Evolutionary conservation across 495 filamentous ascomycete species (phyloP).

Genomic region (Podospora conica): DNA sequence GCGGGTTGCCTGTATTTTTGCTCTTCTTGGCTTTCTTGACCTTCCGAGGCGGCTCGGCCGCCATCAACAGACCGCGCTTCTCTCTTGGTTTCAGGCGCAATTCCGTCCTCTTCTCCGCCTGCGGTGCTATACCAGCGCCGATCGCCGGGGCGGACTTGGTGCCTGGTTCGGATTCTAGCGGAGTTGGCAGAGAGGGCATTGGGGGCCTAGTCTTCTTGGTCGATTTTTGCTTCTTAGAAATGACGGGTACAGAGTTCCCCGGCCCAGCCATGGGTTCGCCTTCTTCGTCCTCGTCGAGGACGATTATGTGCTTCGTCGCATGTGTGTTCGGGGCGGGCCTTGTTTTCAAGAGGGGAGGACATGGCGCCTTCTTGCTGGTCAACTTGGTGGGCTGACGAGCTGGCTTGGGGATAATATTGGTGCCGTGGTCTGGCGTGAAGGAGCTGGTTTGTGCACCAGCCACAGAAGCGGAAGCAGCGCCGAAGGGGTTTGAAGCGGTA

Average conservation of each 20-base stretch:
- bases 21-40: slow-evolving; percentile 4
- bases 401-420: not conserved
- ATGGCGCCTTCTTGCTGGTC: not conserved
- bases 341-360: not conserved
- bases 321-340: too few species aligned
- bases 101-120: slow-evolving; percentile 30
- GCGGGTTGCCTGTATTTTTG: not conserved
- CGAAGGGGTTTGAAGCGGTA: not conserved
- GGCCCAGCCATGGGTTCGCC: not conserved
- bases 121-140: not conserved
- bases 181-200: not conserved
- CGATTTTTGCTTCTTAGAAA: not conserved
- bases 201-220: not conserved
- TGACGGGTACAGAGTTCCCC: not conserved
- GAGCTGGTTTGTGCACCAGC: not conserved
- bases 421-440: not conserved
- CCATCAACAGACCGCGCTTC: slow-evolving; percentile 37
- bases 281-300: slow-evolving; percentile 17
- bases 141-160: not conserved
- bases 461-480: not conserved
- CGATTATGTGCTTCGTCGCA: not conserved
- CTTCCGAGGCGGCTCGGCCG: slow-evolving; percentile 24
- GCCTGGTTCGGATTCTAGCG: not conserved
- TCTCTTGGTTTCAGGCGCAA: slow-evolving; percentile 37
- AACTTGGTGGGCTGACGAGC: not conserved